Conservation (phyloP, 441 rosid genomes). For the Breynia disticha region DNA sequence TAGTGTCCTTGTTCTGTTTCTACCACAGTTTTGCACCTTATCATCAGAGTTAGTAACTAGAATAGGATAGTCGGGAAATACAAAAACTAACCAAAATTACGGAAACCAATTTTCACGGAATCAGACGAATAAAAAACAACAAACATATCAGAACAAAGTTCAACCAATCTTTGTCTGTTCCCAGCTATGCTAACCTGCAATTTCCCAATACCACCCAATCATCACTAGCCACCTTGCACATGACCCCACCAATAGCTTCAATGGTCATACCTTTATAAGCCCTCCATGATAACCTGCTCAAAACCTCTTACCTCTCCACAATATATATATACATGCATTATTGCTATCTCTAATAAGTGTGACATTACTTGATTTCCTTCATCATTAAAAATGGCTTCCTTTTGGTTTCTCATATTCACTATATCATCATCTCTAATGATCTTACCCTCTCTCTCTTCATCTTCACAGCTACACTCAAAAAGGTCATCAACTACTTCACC, state of each 20-base stretch:
- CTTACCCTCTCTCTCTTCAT: constrained; percentile 24
- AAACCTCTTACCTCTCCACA: constrained; percentile 5
- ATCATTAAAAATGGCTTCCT: constrained; percentile 63
- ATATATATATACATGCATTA: background rate
- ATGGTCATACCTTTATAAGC: constrained; percentile 15
- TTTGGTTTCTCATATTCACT: constrained; percentile 27
- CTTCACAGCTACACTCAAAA: constrained; percentile 23
- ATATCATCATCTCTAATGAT: constrained; percentile 24
- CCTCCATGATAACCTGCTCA: constrained; percentile 23
- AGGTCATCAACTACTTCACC: constrained; percentile 21
- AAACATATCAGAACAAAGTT: constrained; percentile 20
- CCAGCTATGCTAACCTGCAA: constrained; percentile 29
- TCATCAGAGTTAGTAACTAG: too few species aligned
- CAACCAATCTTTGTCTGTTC: constrained; percentile 21
- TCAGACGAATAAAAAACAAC: constrained; percentile 19
- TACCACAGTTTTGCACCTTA: too few species aligned
- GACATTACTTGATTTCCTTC: constrained; percentile 50
- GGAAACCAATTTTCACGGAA: constrained; percentile 18
- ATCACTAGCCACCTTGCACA: constrained; percentile 16
- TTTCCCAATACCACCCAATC: constrained; percentile 19
- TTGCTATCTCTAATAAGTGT: constrained; percentile 23
- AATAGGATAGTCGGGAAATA: too few species aligned
- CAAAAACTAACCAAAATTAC: background rate
- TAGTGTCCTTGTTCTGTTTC: too few species aligned
- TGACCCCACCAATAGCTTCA: constrained; percentile 12